Evolutionary conservation across 2,329 filamentous ascomycete species (phyloP).

Genomic region (Exophiala lecanii-corni): DNA sequence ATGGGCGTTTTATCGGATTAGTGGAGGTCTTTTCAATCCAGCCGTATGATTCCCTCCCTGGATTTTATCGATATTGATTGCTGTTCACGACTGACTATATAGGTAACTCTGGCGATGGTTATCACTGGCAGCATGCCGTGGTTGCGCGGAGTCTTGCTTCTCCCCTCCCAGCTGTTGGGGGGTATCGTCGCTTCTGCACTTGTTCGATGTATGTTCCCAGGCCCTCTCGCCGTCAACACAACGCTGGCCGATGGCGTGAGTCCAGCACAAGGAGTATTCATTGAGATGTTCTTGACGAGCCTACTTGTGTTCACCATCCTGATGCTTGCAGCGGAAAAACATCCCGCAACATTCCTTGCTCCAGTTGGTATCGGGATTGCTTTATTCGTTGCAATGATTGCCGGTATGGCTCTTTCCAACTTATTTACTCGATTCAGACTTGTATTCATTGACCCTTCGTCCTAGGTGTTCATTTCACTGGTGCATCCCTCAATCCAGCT

Average conservation of each 20-base stretch:
- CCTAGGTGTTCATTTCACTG: slow-evolving; percentile 44
- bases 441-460: not conserved
- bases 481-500: slow-evolving; percentile 45
- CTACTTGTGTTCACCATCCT: slow-evolving; percentile 61
- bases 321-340: slow-evolving; percentile 69
- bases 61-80: slow-evolving; percentile 4
- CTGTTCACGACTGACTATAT: not conserved
- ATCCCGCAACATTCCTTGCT: slow-evolving; percentile 65
- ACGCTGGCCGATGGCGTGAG: slow-evolving; percentile 48
- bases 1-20: slow-evolving; percentile 52
- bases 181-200: slow-evolving; percentile 58
- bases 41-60: slow-evolving; percentile 30
- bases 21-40: slow-evolving; percentile 50
- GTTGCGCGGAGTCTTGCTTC: slow-evolving; percentile 48
- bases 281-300: slow-evolving; percentile 62
- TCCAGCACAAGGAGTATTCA: slow-evolving; percentile 57
- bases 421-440: not conserved
- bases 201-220: slow-evolving; percentile 54
- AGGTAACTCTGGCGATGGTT: slow-evolving; percentile 54
- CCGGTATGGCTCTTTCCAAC: slow-evolving; percentile 31
- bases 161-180: slow-evolving; percentile 54
- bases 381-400: slow-evolving; percentile 58
- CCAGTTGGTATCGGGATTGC: slow-evolving; percentile 68
- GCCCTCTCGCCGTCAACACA: slow-evolving; percentile 51
- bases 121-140: slow-evolving; percentile 53